phyloP scores from a whole-genome alignment of 2,329 filamentous ascomycete species.

The Fusarium lateritium region DNA sequence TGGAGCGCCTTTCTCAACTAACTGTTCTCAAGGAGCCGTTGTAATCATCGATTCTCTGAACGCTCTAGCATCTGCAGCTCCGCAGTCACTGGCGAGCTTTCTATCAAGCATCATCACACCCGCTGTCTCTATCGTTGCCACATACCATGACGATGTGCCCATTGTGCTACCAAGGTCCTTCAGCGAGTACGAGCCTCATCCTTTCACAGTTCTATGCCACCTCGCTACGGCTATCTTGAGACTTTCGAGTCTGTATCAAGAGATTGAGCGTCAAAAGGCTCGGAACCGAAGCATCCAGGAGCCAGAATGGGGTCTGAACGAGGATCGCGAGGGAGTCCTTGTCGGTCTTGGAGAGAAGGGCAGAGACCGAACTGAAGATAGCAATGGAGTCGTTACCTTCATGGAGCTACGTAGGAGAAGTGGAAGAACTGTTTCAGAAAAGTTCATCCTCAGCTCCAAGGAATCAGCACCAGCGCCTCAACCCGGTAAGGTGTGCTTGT shows the following conservation, averaged over 20 bases:
- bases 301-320: conserved; percentile 83
- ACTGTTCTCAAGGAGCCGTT: conserved; percentile 70
- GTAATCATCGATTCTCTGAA: conserved; percentile 87
- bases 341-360: conserved; percentile 72
- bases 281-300: conserved; percentile 80
- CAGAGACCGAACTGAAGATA: conserved; percentile 56
- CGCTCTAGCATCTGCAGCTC: conserved; percentile 68
- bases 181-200: conserved; percentile 74
- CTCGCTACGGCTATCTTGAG: conserved; percentile 90
- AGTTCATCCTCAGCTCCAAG: conserved; percentile 66
- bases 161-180: conserved; percentile 60
- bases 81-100: conserved; percentile 74
- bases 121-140: conserved; percentile 78
- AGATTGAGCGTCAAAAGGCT: conserved; percentile 81
- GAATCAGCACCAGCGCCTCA: conserved; percentile 14
- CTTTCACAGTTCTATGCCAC: conserved; percentile 82
- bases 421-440: conserved; percentile 82
- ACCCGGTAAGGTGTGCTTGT: conserved; percentile 65
- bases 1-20: conserved; percentile 8
- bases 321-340: conserved; percentile 84
- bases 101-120: conserved; percentile 79
- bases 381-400: conserved; percentile 76
- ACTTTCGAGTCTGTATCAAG: conserved; percentile 80
- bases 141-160: conserved; percentile 88
- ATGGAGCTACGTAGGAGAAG: conserved; percentile 90